Base-by-base conservation (phyloP, 179 eudicot genomes). In the Dionaea muscipula region DNA sequence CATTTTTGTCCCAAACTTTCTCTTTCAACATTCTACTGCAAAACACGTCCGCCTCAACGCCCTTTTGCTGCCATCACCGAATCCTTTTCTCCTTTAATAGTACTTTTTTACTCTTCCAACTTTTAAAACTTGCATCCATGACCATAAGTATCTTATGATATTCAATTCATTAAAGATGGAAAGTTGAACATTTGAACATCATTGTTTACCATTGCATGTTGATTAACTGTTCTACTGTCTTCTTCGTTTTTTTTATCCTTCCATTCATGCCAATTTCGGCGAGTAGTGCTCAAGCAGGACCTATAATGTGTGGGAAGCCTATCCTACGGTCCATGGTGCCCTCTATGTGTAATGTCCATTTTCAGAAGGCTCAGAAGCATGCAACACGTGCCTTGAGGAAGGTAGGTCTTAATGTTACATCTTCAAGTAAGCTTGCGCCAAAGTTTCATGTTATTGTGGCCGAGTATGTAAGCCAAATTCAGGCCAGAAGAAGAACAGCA, bases 361-460 rank as follows among this genome's bases (percentile, higher is more conserved):
- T 73, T 33, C 73, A 72, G 37, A 79, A 70, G 66, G 67, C 74
- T 54, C 76, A 72, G 53, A 79, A 67, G 36, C 76, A 75, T 59
- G 65, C 70, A 53, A 68, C 64, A 24, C 68, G 65, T 44, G 80
- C 76, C 37, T 53, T 81, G 62, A 78, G 61, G 78, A 81, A 75
- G 71, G 72, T 74, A 48, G 81, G 86, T 55, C 70, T 75, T 55
- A 71, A 47, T 67, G 55, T 51, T 13, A 57, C 80, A 20, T 68
- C 76, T 25, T 69, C 75, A 37, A 71, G 73, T 60, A 75, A 76
- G 60, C 72, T 73, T 60, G 68, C 83, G 19, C 77, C 75, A 7
- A 78, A 73, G 63, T 66, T 81, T 39, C 75, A 81, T 81, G 75
- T 81, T n/a, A 52, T 81, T 10, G 54, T 78, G 27, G 75, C 83